Base-by-base conservation (phyloP, 2,329 filamentous ascomycete genomes). In the Exophiala sideris region DNA sequence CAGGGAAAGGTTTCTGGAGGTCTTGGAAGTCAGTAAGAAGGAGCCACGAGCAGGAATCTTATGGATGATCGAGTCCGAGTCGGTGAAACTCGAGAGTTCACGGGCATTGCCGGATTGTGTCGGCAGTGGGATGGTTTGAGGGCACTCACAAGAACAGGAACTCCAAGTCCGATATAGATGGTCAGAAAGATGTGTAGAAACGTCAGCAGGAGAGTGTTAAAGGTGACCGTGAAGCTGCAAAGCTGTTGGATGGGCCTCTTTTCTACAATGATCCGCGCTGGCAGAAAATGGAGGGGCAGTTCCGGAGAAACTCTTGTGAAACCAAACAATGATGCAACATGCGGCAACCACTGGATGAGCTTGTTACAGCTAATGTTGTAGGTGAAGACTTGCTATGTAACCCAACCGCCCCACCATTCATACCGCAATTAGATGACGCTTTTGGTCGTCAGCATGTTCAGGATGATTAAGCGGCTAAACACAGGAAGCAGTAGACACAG, bases 401-500 rank as follows among this genome's bases (percentile, higher is more conserved):
- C 32, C 41, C 41, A 29, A 9, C 44, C 45, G 51, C 45, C 51
- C 51, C 45, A 46, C 45, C 39, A 34, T 18, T 20, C 21, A 18
- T 7, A 44, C 41, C 44, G 35, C 35, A 36, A 46, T 46, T 45
- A 41, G 16, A 41, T 16, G 16, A 41, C 39, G 21, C 24, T 29
- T 29, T 29, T 29, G 24, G 24, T 40, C 16, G 57, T 57, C 54
- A 60, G 54, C 57, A 51, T 10, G 29, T 2, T 32, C 14, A n/a
- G 35, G 57, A 54, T 60, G 57, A 60, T 57, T 60, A 48, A 57
- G 47, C 54, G 14, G 8, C 38, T 50, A 50, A 45, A 48, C 42
- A n/a, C 35, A 52, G 54, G 41, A 56, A 56, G 16, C 48, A 14
- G 32, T 9, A 16, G 32, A 36, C 33, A 24, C 32, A 21, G 36